Evolutionary conservation across 805 yeast species (phyloP), one percentile per base, ranked within the genome.

Genomic region (Zygotorulaspora danielsina): DNA sequence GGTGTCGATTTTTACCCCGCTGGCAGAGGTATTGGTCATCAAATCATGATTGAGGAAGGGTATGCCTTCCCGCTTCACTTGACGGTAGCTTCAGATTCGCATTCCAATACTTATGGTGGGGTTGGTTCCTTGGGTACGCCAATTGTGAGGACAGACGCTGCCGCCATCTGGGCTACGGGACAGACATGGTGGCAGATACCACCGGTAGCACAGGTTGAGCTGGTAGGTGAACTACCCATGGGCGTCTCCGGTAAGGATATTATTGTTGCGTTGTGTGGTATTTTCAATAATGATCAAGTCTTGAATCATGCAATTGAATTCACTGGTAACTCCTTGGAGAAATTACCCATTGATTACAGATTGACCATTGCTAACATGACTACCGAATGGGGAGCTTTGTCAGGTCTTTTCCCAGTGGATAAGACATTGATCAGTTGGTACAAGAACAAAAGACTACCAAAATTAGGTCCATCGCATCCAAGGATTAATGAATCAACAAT

Each of bases 111-210:
- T 25, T 93, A 93, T 59, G 98, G 99, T 51, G 99, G 99, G 58
- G 72, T 93, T 34, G 97, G 97, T 13, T 72, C 95, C 16, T 69
- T 93, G 42, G 99, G 99, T 37, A 94, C 98, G 2, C 97, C 99
- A 7, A 84, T 93, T 39, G 99, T 93, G 41, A 78, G 99, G 65
- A 93, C 99, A 0, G 99, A 93, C 65, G 98, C 97, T 16, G 99
- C 99, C 3, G 79, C 97, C 7, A 90, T 93, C 50, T 93, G 99
- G 99, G 97, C 99, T 9, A 93, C 99, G 0, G 97, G 97, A 28
- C 95, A 88, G 67, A 93, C 98, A 3, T 93, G 99, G 99, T 93
- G 98, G 98, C 98, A 94, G 75, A 86, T 93, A 39, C 99, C 99
- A 2, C 97, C 98, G 0, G 97, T 93, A 17, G 98, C 97, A 24